Evolutionary conservation across 192 early-diverging fungal species (phyloP).

Genomic region (Backusella tarrabulga): DNA sequence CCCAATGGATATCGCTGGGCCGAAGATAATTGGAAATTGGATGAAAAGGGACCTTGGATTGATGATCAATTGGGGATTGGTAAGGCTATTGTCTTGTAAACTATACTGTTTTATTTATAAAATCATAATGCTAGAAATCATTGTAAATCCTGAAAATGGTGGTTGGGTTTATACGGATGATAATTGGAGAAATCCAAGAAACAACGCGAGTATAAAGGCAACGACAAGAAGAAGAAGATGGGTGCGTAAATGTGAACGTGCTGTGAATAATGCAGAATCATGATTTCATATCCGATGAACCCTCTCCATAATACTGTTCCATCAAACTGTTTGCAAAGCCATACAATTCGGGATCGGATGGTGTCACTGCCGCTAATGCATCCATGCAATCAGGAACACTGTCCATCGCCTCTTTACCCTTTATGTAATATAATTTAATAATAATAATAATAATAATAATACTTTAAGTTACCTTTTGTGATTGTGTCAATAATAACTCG

Average conservation of each 20-base stretch:
- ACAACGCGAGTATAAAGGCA: background rate
- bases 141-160: conserved; percentile 32
- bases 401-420: conserved; percentile 18
- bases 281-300: background rate
- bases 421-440: background rate
- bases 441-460: background rate
- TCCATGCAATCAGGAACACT: conserved; percentile 24
- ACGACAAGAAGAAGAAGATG: conserved; percentile 35
- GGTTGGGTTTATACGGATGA: conserved; percentile 44
- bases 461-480: conserved; percentile 30
- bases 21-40: conserved; percentile 30
- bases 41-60: conserved; percentile 33
- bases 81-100: background rate
- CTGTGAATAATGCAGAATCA: background rate
- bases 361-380: conserved; percentile 16
- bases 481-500: conserved; percentile 48
- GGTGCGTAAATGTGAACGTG: conserved; percentile 17
- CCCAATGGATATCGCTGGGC: conserved; percentile 36
- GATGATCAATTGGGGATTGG: conserved; percentile 32
- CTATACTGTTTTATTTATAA: too few species aligned
- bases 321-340: conserved; percentile 22
- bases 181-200: conserved; percentile 24
- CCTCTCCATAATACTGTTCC: conserved; percentile 18
- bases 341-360: conserved; percentile 26
- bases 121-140: background rate